Conservation (phyloP, 1,284 basidiomycete species). For the Apiotrichum domesticum region DNA sequence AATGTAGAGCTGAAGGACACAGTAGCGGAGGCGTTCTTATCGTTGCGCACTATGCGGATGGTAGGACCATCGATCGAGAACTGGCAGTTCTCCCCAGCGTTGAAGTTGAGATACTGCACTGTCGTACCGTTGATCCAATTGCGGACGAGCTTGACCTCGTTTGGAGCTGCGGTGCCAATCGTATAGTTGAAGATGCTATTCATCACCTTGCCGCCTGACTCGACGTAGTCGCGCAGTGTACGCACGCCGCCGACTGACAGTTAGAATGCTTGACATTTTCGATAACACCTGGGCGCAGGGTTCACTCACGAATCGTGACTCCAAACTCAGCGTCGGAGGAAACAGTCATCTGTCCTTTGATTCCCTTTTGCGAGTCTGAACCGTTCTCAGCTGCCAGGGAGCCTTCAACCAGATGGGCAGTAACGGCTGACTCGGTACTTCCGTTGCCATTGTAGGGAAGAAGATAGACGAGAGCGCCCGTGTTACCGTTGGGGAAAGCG, state of each 20-base stretch:
- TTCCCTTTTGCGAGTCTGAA: slow-evolving; percentile 43
- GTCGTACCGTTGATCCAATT: slow-evolving; percentile 49
- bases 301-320: slow-evolving; percentile 41
- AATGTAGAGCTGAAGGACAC: slow-evolving; percentile 44
- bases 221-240: slow-evolving; percentile 48
- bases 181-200: slow-evolving; percentile 51
- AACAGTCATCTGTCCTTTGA: slow-evolving; percentile 44
- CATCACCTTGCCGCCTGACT: slow-evolving; percentile 32
- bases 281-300: no score
- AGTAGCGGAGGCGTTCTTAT: slow-evolving; percentile 27
- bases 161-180: slow-evolving; percentile 38
- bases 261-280: neutral
- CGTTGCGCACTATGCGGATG: slow-evolving; percentile 31
- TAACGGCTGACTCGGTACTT: slow-evolving; percentile 1
- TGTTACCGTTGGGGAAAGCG: slow-evolving; percentile 50
- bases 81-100: slow-evolving; percentile 28
- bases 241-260: slow-evolving; percentile 46
- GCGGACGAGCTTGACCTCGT: slow-evolving; percentile 44
- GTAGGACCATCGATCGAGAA: slow-evolving; percentile 26
- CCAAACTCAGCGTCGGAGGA: slow-evolving; percentile 46
- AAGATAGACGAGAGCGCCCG: slow-evolving; percentile 47
- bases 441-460: slow-evolving; percentile 25
- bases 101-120: slow-evolving; percentile 41
- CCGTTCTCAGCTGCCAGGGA: slow-evolving; percentile 14
- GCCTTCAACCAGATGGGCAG: slow-evolving; percentile 29